Conservation (phyloP, 2,329 filamentous ascomycete genomes). For the Dendryphion nanum region DNA sequence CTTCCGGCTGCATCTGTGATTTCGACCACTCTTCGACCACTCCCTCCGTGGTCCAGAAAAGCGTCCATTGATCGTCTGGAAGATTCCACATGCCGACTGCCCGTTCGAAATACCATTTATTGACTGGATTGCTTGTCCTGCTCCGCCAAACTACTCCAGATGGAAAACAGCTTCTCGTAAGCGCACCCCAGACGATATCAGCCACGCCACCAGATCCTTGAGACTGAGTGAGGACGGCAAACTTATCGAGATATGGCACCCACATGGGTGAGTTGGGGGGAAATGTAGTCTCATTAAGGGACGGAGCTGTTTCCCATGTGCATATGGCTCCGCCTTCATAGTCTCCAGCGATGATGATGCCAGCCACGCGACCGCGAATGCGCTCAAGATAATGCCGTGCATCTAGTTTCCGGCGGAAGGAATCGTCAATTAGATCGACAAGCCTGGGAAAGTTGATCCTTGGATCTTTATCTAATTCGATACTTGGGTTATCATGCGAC, state of each 20-base stretch:
- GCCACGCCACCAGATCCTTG: constrained; percentile 92
- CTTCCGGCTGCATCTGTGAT: constrained; percentile 43
- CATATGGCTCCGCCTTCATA: constrained; percentile 95
- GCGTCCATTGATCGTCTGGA: constrained; percentile 82
- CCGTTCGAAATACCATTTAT: constrained; percentile 99
- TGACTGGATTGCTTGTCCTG: constrained; percentile 87
- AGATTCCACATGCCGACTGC: constrained; percentile 81
- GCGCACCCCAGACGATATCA: constrained; percentile 93
- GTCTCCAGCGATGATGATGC: constrained; percentile 90
- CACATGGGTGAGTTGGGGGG: constrained; percentile 49
- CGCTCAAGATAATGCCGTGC: constrained; percentile 77
- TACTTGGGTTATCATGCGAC: constrained; percentile 55
- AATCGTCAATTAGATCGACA: constrained; percentile 87
- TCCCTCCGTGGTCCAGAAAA: constrained; percentile 92
- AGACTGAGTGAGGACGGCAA: constrained; percentile 83
- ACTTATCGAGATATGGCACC: constrained; percentile 96
- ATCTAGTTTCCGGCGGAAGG: constrained; percentile 82
- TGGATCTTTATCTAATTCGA: constrained; percentile 71
- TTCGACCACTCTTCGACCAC: constrained; percentile 54
- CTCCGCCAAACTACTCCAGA: constrained; percentile 90
- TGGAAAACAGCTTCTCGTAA: constrained; percentile 88
- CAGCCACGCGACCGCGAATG: constrained; percentile 78
- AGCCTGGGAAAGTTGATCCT: constrained; percentile 81
- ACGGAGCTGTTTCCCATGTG: constrained; percentile 81
- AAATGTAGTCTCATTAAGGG: constrained; percentile 44